Evolutionary conservation across 768 basidiomycete species (phyloP).

Genomic region (Pisolithus albus): DNA sequence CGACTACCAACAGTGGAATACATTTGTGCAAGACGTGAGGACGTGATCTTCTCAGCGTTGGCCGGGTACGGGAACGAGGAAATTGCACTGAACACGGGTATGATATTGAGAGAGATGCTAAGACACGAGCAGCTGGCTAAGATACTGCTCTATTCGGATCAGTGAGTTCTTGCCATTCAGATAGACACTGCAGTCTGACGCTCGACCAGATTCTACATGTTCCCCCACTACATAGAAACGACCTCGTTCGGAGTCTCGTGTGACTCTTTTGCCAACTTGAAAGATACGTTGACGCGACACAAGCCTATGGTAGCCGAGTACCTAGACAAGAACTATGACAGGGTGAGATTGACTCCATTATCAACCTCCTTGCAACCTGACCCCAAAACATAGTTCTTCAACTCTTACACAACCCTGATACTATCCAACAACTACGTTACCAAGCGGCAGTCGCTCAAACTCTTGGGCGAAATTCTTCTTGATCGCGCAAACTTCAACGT

Average conservation of each 20-base stretch:
- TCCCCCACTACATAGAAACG: conserved; percentile 93
- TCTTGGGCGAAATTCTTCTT: conserved; percentile 94
- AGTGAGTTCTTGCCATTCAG: conserved; percentile 49
- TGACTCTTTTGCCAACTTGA: conserved; percentile 95
- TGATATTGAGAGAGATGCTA: conserved; percentile 97
- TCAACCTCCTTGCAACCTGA: not conserved
- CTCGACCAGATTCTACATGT: conserved; percentile 78
- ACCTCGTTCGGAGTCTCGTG: conserved; percentile 98
- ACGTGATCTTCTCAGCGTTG: conserved; percentile 76
- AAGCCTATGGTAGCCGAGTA: conserved; percentile 98
- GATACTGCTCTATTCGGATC: conserved; percentile 85
- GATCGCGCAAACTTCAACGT: conserved; percentile 98
- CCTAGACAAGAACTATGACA: conserved; percentile 94
- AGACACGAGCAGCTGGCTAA: conserved; percentile 87
- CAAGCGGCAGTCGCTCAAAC: conserved; percentile 97
- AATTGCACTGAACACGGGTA: conserved; percentile 93
- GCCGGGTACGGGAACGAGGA: conserved; percentile 95
- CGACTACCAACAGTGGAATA: conserved; percentile 98
- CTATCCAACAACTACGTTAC: conserved; percentile 96
- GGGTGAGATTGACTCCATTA: conserved; percentile 42
- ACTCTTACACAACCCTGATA: conserved; percentile 88
- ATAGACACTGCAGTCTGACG: not conserved
- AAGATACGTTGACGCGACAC: conserved; percentile 94
- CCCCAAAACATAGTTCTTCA: conserved; percentile 71
- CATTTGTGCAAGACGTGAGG: conserved; percentile 66